These are phyloP conservation scores for Conringia planisiliqua DNA, from an alignment of 345 rosid species.

Conservation along the genomic window DNA sequence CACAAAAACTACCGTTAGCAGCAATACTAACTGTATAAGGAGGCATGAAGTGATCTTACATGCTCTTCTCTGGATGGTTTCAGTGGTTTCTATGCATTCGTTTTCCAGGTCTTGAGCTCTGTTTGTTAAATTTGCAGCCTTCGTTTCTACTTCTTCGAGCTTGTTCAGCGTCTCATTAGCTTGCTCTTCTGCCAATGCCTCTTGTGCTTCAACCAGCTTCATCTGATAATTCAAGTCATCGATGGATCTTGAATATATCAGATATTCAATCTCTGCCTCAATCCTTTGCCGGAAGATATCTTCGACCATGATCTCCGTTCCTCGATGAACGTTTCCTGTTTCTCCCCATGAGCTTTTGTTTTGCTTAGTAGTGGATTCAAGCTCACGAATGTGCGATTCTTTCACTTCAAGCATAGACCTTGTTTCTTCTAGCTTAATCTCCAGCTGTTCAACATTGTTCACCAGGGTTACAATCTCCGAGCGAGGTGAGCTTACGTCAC, in stretches of 20 bases:
- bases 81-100: conserved; percentile 36
- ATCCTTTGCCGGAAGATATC: conserved; percentile 60
- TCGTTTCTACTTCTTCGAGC: conserved; percentile 45
- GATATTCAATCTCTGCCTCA: conserved; percentile 77
- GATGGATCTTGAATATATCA: conserved; percentile 45
- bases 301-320: conserved; percentile 53
- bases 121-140: conserved; percentile 43
- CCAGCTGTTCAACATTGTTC: conserved; percentile 45
- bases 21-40: conserved; percentile 51
- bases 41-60: conserved; percentile 47
- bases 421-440: conserved; percentile 50
- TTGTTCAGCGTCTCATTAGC: conserved; percentile 32
- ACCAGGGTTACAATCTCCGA: conserved; percentile 33
- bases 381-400: conserved; percentile 51
- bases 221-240: conserved; percentile 41
- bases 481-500: conserved; percentile 39
- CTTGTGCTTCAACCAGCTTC: conserved; percentile 38
- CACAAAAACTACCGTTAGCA: conserved; percentile 42
- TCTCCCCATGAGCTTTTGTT: conserved; percentile 4
- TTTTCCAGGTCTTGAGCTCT: conserved; percentile 49
- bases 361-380: conserved; percentile 44
- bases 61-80: conserved; percentile 45
- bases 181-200: conserved; percentile 43
- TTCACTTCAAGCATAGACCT: conserved; percentile 42
- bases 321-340: conserved; percentile 20